Base-by-base conservation (phyloP, 78 protist species). In the Dictyostelium intermedium region DNA sequence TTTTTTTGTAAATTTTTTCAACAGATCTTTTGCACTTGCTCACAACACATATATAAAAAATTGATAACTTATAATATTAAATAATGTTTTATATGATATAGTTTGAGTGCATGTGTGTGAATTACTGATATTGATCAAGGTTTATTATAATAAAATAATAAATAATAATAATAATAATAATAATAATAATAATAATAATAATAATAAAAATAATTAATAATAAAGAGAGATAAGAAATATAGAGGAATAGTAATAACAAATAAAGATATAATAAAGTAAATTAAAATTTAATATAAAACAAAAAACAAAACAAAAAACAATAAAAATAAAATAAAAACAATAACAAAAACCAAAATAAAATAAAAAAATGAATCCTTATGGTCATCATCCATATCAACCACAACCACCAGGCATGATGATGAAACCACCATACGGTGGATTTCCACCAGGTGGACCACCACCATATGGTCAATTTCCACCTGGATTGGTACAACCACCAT, bases 401-500 rank as follows among this genome's bases (percentile, higher is more conserved):
- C 43, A 45, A 66, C 85, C 85, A 60, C 85, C 85, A 23, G 78
- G 78, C 39, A 83, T 83, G 78, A 56, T 56, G 66, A 56, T 56
- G 66, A 56, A 56, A 20, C 78, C 50, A 18, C 87, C 87, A 80
- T 25, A 25, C 13, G 78, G 34, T 32, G 43, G 37, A 32, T 34
- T 83, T 37, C 74, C 74, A 27, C 74, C 74, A 25, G 74, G 74
- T 27, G 35, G 30, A 2, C 74, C 74, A 66, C 61, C 66, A 43
- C 63, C 34, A 37, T 43, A 27, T 72, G 43, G 27, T 18, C 25
- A 5, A 5, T 34, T 16, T 18, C 79, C 79, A 30, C 79, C 79
- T 16, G 39, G 43, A 34, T 30, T 27, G 9, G 23, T 72, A 13
- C 70, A n/a, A 27, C 81, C 32, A 11, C 80, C 39, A 66, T 30